These are phyloP conservation scores for Xylaria sp. DNA, from an alignment of 2,329 filamentous ascomycete species.

Conservation along the genomic window DNA sequence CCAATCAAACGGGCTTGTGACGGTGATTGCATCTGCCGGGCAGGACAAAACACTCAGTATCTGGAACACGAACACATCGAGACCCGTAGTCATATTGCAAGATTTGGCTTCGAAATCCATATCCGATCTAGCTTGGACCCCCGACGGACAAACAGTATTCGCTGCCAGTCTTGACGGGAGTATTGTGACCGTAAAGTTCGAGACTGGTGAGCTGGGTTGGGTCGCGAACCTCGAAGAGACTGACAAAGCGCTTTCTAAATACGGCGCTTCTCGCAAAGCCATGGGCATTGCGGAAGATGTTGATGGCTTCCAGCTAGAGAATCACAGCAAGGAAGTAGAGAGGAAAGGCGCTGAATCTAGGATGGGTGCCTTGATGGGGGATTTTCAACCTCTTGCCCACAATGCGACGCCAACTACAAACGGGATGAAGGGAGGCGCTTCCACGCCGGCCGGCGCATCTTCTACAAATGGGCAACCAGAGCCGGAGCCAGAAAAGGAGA, in stretches of 20 bases:
- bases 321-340: conserved; percentile 87
- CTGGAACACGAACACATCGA: conserved; percentile 94
- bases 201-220: conserved; percentile 82
- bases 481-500: conserved; percentile 25
- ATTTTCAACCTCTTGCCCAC: conserved; percentile 55
- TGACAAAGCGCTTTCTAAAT: conserved; percentile 87
- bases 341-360: conserved; percentile 83
- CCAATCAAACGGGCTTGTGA: conserved; percentile 56
- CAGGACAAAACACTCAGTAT: conserved; percentile 95
- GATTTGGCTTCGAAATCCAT: conserved; percentile 88
- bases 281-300: conserved; percentile 91
- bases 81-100: conserved; percentile 84
- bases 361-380: conserved; percentile 98
- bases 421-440: conserved; percentile 42
- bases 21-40: conserved; percentile 92
- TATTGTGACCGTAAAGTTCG: conserved; percentile 76
- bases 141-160: conserved; percentile 82
- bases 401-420: conserved; percentile 44
- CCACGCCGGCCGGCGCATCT: conserved; percentile 35
- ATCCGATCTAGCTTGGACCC: conserved; percentile 89
- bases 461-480: conserved; percentile 32
- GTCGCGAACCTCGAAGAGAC: conserved; percentile 83
- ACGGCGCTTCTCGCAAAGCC: conserved; percentile 78
- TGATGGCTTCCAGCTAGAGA: conserved; percentile 79
- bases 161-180: conserved; percentile 85